These are phyloP conservation scores for Pelargonium australe DNA, from an alignment of 441 rosid species.

Conservation along the genomic window DNA sequence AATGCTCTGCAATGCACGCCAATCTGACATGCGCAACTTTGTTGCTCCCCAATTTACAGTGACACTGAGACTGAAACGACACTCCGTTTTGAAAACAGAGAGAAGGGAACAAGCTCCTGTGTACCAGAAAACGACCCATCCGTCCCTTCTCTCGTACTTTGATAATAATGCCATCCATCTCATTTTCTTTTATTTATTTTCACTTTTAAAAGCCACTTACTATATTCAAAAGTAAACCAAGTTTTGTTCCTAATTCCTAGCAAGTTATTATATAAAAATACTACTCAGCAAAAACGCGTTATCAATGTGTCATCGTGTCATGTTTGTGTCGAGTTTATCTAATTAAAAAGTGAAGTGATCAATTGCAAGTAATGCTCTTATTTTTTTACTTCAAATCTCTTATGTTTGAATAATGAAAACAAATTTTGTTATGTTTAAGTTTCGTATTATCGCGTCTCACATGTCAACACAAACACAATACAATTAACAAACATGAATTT, in stretches of 20 bases:
- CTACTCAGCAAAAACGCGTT: too few relatives aligned
- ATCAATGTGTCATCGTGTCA: too few relatives aligned
- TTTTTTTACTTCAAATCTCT: too few relatives aligned
- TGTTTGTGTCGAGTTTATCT: too few relatives aligned
- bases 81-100: background rate
- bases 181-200: constrained; percentile 7
- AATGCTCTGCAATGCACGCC: constrained; percentile 2
- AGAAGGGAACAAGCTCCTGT: background rate
- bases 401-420: too few relatives aligned
- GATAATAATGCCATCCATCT: constrained; percentile 41
- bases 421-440: too few relatives aligned
- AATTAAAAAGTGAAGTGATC: too few relatives aligned
- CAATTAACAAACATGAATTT: too few relatives aligned
- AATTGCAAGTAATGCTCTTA: too few relatives aligned
- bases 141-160: constrained; percentile 25
- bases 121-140: constrained; percentile 9
- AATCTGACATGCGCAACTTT: constrained; percentile 8
- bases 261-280: background rate
- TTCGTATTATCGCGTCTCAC: too few relatives aligned
- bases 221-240: background rate
- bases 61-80: constrained; percentile 4
- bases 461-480: too few relatives aligned
- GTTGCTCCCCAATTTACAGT: constrained; percentile 5
- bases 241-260: constrained; percentile 9
- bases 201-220: background rate